A percentile compares a stretch with the other conserved stretches of the same genome.
phyloP scores from a whole-genome alignment of 805 yeast species.

The Limtongia smithiae region DNA sequence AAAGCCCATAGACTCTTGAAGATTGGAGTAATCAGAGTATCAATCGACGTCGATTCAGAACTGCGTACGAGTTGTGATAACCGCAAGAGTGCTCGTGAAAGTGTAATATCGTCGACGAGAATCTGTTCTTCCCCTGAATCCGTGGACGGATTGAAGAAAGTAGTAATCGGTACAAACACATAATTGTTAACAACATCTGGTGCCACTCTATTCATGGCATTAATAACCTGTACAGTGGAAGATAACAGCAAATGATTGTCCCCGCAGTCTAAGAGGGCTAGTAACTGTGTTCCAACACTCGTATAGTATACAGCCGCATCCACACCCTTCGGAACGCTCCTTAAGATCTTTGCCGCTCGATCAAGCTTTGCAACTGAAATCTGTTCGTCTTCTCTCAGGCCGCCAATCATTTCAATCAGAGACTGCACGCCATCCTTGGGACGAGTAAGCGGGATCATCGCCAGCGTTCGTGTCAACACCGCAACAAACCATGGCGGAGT shows the following conservation, averaged over 20 bases:
- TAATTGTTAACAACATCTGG: constrained; percentile 56
- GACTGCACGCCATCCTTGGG: constrained; percentile 65
- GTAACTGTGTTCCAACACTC: constrained; percentile 61
- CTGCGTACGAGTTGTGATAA: constrained; percentile 12
- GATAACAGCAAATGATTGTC: constrained; percentile 44
- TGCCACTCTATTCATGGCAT: constrained; percentile 39
- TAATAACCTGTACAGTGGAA: constrained; percentile 52
- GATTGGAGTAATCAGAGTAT: constrained; percentile 4
- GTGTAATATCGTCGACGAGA: constrained; percentile 40
- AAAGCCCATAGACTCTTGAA: constrained; percentile 20
- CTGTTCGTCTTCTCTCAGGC: constrained; percentile 69
- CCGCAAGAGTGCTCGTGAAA: constrained; percentile 33
- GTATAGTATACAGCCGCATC: constrained; percentile 51
- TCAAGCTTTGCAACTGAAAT: constrained; percentile 63
- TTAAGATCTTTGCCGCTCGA: constrained; percentile 61
- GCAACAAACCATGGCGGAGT: constrained; percentile 47
- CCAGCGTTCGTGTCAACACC: constrained; percentile 49
- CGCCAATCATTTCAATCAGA: constrained; percentile 71
- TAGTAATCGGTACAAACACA: constrained; percentile 40
- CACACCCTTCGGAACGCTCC: constrained; percentile 57
- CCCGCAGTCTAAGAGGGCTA: constrained; percentile 53
- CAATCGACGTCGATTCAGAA: constrained; percentile 10
- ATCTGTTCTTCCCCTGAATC: neutral
- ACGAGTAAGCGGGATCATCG: constrained; percentile 54
- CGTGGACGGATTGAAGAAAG: constrained; percentile 4